Evolutionary conservation across 805 yeast species (phyloP).

Genomic region (Pichia kluyveri): DNA sequence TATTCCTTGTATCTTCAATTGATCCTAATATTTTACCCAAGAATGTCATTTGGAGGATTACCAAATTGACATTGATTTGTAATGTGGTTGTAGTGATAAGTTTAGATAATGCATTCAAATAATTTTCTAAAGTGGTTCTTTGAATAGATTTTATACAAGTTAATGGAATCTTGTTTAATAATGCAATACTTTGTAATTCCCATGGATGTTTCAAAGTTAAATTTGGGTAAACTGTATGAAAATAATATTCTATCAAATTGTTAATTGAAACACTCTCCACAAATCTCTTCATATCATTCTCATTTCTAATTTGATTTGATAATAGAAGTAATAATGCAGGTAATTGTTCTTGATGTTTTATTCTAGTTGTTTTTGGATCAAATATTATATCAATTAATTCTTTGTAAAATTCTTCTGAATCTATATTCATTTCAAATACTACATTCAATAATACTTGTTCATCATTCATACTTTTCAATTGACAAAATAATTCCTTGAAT

Average conservation of each 20-base stretch:
- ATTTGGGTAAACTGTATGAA: constrained; percentile 1
- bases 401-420: neutral
- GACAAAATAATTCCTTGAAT: neutral
- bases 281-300: neutral
- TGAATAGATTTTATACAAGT: neutral
- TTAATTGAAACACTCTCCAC: neutral
- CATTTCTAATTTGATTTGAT: constrained; percentile 7
- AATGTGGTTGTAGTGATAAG: constrained; percentile 2
- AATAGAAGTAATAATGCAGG: constrained; percentile 5
- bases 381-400: neutral
- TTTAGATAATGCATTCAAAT: neutral
- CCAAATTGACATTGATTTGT: constrained; percentile 7
- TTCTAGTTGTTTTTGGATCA: neutral
- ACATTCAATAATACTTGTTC: constrained; percentile 9
- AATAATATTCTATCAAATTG: constrained; percentile 3
- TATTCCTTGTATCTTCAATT: neutral
- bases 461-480: neutral
- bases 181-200: constrained; percentile 10
- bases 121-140: neutral
- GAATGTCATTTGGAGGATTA: constrained; percentile 5
- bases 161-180: constrained; percentile 5
- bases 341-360: neutral
- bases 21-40: constrained; percentile 2
- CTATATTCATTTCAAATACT: constrained; percentile 1
- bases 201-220: constrained; percentile 7